Evolutionary conservation across 805 yeast species (phyloP).

Genomic region (Torulaspora gathmanii): DNA sequence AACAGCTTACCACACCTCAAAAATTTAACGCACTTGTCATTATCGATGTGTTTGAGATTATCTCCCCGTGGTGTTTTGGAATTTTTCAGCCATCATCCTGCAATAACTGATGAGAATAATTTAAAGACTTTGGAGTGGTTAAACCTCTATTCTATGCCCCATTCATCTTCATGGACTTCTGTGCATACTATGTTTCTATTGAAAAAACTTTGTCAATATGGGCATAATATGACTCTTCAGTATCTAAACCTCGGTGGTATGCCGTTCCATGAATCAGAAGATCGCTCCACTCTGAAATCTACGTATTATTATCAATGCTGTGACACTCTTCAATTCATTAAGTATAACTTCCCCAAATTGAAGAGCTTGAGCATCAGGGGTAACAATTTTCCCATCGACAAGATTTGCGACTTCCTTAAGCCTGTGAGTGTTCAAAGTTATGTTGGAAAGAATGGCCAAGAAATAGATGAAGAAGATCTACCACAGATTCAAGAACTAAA

Average conservation of each 20-base stretch:
- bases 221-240: constrained; percentile 35
- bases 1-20: constrained; percentile 51
- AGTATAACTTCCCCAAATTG: constrained; percentile 38
- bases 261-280: constrained; percentile 44
- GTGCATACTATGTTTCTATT: constrained; percentile 47
- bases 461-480: constrained; percentile 3
- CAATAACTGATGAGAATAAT: constrained; percentile 40
- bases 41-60: constrained; percentile 59
- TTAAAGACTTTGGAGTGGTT: constrained; percentile 56
- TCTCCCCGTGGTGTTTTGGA: constrained; percentile 67
- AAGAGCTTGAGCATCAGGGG: constrained; percentile 38
- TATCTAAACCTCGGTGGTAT: constrained; percentile 63
- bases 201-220: constrained; percentile 37
- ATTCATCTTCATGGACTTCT: constrained; percentile 53
- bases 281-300: constrained; percentile 20
- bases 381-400: constrained; percentile 34
- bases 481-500: constrained; percentile 37
- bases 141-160: constrained; percentile 56
- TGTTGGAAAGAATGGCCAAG: constrained; percentile 16
- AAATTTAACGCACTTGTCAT: constrained; percentile 66
- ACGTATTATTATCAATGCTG: constrained; percentile 30
- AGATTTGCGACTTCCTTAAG: constrained; percentile 35
- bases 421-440: constrained; percentile 19
- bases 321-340: constrained; percentile 38
- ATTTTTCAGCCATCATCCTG: constrained; percentile 68